Base-by-base conservation (phyloP, 1,139 yeast genomes). In the Hanseniaspora gamundiae region DNA sequence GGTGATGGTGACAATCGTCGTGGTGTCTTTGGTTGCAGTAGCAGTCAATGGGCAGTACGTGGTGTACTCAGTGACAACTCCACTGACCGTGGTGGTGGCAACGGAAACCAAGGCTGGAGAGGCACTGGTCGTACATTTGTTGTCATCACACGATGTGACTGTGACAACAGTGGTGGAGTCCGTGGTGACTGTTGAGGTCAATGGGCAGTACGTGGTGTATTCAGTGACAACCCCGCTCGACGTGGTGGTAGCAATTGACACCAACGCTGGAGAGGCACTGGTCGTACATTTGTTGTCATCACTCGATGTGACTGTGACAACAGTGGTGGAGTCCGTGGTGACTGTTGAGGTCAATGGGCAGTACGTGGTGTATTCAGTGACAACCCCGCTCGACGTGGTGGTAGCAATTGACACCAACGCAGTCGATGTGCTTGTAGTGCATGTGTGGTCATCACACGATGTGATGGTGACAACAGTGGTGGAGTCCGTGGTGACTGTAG, bases 391-490 rank as follows among this genome's bases (percentile, higher is more conserved):
- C 42, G 49, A 51, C 45, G 63, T 58, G 47, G 53, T 57, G 40
- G 65, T 61, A 42, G 61, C 61, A 44, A 62, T 55, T 40, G 64
- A 60, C 31, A 59, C 58, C 51, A 57, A 51, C 51, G 64, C 65
- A 51, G 60, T 52, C 44, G 64, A 57, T 31, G 54, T 58, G 21
- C 57, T 49, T 50, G 56, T 60, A 43, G 53, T 49, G 53, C 65
- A 61, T 42, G 51, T 53, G 50, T 59, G 53, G 38, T 51, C 50
- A 40, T 51, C 56, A 63, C 80, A 74, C 45, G 71, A 65, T 48
- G 77, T 72, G 62, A 72, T 64, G 57, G 78, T 72, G 47, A 69
- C 63, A 49, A 69, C 61, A 48, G 73, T 64, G 50, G 69, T 67
- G 42, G 56, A 41, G 35, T 54, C 51, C n/a, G n/a, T n/a, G n/a